Conservation (phyloP, 164 flowering plant species). For the Magnolia sinica region DNA sequence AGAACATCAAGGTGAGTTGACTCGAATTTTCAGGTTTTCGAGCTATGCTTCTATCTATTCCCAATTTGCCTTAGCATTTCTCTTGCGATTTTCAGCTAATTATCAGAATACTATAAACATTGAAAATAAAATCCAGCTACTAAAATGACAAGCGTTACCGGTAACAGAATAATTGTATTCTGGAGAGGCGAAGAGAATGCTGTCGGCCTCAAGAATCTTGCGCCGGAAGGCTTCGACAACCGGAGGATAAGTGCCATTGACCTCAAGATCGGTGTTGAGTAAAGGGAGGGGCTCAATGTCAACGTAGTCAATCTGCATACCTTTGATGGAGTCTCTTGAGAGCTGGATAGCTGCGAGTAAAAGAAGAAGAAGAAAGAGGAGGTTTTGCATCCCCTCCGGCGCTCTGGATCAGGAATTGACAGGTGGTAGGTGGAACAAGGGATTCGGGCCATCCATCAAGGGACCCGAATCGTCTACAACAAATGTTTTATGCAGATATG, state of each 20-base stretch:
- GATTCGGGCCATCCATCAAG: not conserved
- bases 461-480: not conserved
- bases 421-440: not conserved
- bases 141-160: slow-evolving; percentile 16
- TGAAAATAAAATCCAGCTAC: no score
- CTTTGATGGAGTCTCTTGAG: slow-evolving; percentile 25
- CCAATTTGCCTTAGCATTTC: no score
- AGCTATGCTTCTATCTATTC: no score
- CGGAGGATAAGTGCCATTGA: slow-evolving; percentile 37
- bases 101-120: not conserved
- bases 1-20: no score
- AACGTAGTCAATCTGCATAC: slow-evolving; percentile 38
- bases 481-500: not conserved
- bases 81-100: no score
- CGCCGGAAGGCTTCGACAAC: slow-evolving; percentile 45
- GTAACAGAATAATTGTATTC: slow-evolving; percentile 53
- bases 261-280: slow-evolving; percentile 52
- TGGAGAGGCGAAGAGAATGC: slow-evolving; percentile 52
- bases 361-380: not conserved
- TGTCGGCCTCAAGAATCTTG: slow-evolving; percentile 40
- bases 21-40: no score
- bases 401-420: not conserved
- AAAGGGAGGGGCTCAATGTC: slow-evolving; percentile 41
- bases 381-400: not conserved
- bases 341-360: slow-evolving; percentile 27